These are phyloP conservation scores for Fraxinus angustifolia DNA, from an alignment of 305 asterid genomes.

Conservation along the genomic window DNA sequence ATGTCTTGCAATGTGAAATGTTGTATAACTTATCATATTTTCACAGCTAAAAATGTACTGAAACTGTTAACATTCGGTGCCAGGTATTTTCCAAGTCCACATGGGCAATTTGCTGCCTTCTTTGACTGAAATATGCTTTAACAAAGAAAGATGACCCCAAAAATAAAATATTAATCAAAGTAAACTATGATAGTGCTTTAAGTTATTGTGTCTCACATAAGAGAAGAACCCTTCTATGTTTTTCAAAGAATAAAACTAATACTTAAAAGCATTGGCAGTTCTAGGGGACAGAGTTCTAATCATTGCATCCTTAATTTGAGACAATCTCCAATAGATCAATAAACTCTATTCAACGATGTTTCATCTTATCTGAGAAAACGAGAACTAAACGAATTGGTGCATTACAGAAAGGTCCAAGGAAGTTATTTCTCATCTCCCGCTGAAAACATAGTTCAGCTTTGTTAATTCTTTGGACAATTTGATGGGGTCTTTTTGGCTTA, in stretches of 20 bases:
- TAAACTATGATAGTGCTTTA: neutral
- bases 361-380: neutral
- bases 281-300: neutral
- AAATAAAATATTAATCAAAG: neutral
- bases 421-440: neutral
- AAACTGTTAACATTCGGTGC: neutral
- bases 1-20: neutral
- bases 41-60: neutral
- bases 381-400: neutral
- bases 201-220: neutral
- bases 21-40: neutral
- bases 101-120: neutral
- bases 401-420: neutral
- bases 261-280: neutral
- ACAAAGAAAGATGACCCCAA: constrained; percentile 16
- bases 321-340: neutral
- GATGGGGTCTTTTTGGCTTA: neutral
- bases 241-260: neutral
- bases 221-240: neutral
- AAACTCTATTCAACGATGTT: neutral
- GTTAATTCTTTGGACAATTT: neutral
- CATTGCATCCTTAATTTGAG: neutral
- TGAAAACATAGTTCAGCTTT: neutral
- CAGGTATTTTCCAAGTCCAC: neutral
- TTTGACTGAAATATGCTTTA: neutral